Evolutionary conservation across 1,284 basidiomycete genomes (phyloP).

Genomic region (Ganoderma lingzhi): DNA sequence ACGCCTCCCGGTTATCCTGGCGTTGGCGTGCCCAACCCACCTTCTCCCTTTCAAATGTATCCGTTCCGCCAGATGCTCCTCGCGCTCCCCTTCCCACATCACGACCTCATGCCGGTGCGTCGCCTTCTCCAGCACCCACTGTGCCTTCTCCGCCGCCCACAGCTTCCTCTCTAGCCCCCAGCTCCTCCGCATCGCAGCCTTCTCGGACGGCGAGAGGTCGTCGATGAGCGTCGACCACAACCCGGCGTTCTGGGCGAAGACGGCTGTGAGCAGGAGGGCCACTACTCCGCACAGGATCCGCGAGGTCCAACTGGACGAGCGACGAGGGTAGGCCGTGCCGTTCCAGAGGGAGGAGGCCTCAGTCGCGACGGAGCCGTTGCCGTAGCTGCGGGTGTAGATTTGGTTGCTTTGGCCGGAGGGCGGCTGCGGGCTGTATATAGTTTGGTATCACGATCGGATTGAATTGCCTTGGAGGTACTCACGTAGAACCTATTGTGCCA

Average conservation of each 20-base stretch:
- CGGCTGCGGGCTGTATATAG: not conserved
- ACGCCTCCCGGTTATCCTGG: not conserved
- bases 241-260: conserved; percentile 3
- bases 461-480: not conserved
- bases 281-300: not conserved
- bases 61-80: not conserved
- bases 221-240: conserved; percentile 5
- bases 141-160: not conserved
- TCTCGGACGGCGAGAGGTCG: not conserved
- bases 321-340: not conserved
- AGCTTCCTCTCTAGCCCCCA: conserved; percentile 1
- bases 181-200: not conserved
- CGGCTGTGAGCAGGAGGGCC: not conserved
- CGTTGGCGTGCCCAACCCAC: not conserved
- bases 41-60: not conserved
- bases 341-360: conserved; percentile 1
- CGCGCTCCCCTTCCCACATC: conserved; percentile 2
- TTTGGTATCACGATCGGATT: not conserved
- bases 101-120: conserved; percentile 8
- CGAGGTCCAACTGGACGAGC: not conserved
- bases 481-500: not conserved
- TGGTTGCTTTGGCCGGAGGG: not conserved
- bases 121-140: conserved; percentile 4
- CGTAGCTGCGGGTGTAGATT: not conserved
- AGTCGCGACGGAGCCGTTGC: not conserved